Evolutionary conservation across 805 yeast species (phyloP), one percentile per base, ranked within the genome.

Genomic region (Ogataea saltuana): DNA sequence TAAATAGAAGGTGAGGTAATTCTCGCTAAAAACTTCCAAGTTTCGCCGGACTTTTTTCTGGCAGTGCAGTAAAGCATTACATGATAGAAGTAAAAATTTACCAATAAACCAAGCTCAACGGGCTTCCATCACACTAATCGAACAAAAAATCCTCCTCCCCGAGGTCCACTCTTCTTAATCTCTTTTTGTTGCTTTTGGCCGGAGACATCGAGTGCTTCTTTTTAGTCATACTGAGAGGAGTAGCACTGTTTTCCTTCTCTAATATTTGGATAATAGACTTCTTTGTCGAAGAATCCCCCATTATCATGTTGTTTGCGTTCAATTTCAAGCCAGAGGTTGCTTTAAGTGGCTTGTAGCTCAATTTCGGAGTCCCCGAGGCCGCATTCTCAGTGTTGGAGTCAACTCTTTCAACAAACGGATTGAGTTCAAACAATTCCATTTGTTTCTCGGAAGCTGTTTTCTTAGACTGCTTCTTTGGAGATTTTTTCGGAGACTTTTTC

Each of bases 121-220:
- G 13, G 12, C 35, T 17, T 12, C 8, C 17, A 16, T 15, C 29
- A 6, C 29, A 23, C n/a, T 22, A 55, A 27, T 50, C 58, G 36
- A 51, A 46, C 18, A 48, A 29, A 7, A 43, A 50, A 18, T 48
- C 22, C 17, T 46, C 48, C 9, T 53, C 59, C 15, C 48, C 56
- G 13, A 55, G 26, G 21, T 46, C 44, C 12, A 49, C 52, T 5
- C 53, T 39, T 26, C 59, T 49, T 18, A 55, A 36, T 29, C 49
- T 48, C 31, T 51, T 55, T 35, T 46, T 51, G 12, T 18, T 33
- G 15, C 41, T 15, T 28, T 49, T 53, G 10, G 21, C 33, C 2
- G 59, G 57, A 9, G 53, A 49, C 4, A 51, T 15, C 11, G 51
- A 42, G 13, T 48, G 56, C 30, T 53, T 55, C 25, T 41, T 39